phyloP scores from a whole-genome alignment of 2,329 filamentous ascomycete species.

The Xylaria sp. region DNA sequence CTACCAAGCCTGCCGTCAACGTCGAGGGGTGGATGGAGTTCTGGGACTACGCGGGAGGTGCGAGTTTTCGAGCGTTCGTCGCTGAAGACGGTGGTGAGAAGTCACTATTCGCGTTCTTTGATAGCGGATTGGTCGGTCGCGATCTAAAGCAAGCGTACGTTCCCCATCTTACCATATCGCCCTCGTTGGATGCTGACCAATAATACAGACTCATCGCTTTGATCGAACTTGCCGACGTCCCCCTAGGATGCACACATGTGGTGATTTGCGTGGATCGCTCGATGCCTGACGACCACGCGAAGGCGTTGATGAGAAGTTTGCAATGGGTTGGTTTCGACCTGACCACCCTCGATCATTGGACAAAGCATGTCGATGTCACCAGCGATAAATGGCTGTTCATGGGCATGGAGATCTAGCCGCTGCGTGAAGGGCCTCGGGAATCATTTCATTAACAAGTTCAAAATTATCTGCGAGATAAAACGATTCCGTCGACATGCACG shows the following conservation, averaged over 20 bases:
- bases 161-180: neutral
- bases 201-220: constrained; percentile 75
- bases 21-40: constrained; percentile 73
- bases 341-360: constrained; percentile 78
- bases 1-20: constrained; percentile 31
- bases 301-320: constrained; percentile 75
- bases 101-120: constrained; percentile 87
- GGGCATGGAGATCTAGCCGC: constrained; percentile 74
- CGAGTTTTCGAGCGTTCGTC: constrained; percentile 85
- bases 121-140: constrained; percentile 67
- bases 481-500: constrained; percentile 5
- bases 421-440: constrained; percentile 15
- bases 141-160: constrained; percentile 88
- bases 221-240: constrained; percentile 80
- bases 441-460: constrained; percentile 9
- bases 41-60: constrained; percentile 83
- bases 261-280: constrained; percentile 80
- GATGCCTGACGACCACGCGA: constrained; percentile 62
- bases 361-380: constrained; percentile 62
- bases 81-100: constrained; percentile 70
- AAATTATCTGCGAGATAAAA: constrained; percentile 7
- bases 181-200: constrained; percentile 35
- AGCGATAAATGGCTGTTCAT: constrained; percentile 85
- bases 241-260: constrained; percentile 76
- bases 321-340: constrained; percentile 93